phyloP scores from a whole-genome alignment of 75 land plant species.

The Pinus taeda region DNA sequence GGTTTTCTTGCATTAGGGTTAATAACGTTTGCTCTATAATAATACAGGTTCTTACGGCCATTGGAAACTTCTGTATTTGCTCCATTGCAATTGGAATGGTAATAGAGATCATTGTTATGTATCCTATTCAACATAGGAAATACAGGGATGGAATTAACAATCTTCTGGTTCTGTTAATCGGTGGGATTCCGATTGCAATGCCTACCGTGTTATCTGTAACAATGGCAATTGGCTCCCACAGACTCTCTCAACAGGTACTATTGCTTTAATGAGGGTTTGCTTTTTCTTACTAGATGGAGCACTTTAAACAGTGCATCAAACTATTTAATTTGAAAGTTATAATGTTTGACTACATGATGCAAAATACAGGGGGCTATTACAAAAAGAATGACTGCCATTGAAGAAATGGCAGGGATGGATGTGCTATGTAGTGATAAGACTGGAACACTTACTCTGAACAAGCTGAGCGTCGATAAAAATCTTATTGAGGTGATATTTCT shows the following conservation, averaged over 20 bases:
- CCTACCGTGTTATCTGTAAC: slow-evolving; percentile 83
- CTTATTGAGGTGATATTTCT: slow-evolving; percentile 54
- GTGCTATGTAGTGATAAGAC: slow-evolving; percentile 93
- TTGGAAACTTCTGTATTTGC: slow-evolving; percentile 85
- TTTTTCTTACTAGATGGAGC: neutral
- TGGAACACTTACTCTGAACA: slow-evolving; percentile 83
- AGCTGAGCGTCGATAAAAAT: slow-evolving; percentile 70
- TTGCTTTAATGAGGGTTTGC: neutral
- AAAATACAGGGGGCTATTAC: slow-evolving; percentile 81
- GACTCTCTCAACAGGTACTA: slow-evolving; percentile 45
- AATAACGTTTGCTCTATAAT: neutral
- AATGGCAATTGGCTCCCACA: slow-evolving; percentile 87
- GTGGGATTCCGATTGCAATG: slow-evolving; percentile 90
- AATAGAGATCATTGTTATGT: slow-evolving; percentile 79
- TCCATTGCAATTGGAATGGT: slow-evolving; percentile 76
- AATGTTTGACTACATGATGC: neutral
- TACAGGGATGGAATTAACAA: slow-evolving; percentile 82
- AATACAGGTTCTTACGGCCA: slow-evolving; percentile 61
- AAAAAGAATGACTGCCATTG: slow-evolving; percentile 95
- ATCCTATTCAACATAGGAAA: slow-evolving; percentile 61
- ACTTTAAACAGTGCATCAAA: neutral
- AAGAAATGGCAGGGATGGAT: slow-evolving; percentile 94
- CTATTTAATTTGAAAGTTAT: neutral
- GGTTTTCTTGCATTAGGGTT: neutral
- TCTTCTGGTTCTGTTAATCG: slow-evolving; percentile 72